Evolutionary conservation across 2,329 filamentous ascomycete genomes (phyloP).

Genomic region (Alternaria consortialis): DNA sequence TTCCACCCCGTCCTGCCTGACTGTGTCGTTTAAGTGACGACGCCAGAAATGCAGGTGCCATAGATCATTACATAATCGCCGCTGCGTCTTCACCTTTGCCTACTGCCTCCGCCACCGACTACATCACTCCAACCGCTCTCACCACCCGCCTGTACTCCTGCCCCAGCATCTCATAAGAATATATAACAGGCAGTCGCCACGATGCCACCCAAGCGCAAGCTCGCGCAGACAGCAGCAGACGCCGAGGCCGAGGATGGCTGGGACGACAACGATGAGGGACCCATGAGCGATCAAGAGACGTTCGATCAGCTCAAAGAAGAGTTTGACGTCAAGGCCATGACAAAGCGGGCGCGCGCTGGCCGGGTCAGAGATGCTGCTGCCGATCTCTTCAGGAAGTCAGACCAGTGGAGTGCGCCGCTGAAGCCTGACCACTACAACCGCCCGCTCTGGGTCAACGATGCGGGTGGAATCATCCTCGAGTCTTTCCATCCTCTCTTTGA

Average conservation of each 20-base stretch:
- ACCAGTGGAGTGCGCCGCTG: conserved; percentile 83
- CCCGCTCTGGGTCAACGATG: conserved; percentile 91
- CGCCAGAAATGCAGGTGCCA: conserved; percentile 1
- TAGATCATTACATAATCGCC: conserved; percentile 25
- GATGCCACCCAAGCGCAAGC: conserved; percentile 59
- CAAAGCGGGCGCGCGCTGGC: conserved; percentile 37
- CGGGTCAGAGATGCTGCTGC: conserved; percentile 62
- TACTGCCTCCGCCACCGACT: conserved; percentile 3
- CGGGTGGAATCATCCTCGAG: conserved; percentile 88
- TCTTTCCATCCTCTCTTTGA: conserved; percentile 89
- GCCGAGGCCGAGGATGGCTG: conserved; percentile 63
- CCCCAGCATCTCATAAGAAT: not conserved
- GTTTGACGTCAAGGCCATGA: conserved; percentile 49
- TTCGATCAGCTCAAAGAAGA: conserved; percentile 56
- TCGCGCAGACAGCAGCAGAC: conserved; percentile 45
- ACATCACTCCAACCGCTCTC: not conserved
- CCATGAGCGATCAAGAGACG: conserved; percentile 58
- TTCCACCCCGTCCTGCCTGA: not conserved
- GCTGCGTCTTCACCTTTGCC: not conserved
- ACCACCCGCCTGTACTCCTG: not conserved
- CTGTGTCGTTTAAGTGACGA: not conserved
- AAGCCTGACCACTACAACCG: conserved; percentile 91
- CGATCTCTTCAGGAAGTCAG: conserved; percentile 67
- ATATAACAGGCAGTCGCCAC: conserved; percentile 10
- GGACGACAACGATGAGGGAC: conserved; percentile 60